Conservation (phyloP, 176 grass and related monocot species). For the Themeda triandra region DNA sequence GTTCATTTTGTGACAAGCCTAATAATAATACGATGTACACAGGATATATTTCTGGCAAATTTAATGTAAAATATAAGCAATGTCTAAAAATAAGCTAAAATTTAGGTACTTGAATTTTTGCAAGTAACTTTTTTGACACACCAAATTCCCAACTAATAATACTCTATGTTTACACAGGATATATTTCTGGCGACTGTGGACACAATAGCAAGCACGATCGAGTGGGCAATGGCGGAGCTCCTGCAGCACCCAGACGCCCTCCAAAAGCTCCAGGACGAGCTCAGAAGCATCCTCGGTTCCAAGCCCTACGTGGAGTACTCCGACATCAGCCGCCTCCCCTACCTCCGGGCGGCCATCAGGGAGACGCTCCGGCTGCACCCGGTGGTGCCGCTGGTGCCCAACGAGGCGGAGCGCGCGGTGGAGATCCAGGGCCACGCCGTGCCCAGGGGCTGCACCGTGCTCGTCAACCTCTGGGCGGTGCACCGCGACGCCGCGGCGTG, state of each 20-base stretch:
- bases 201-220: not conserved
- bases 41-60: too few relatives aligned
- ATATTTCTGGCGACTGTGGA: not conserved
- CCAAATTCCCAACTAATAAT: too few relatives aligned
- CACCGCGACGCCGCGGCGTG: not conserved
- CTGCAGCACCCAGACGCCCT: not conserved
- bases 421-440: not conserved
- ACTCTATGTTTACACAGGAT: not conserved
- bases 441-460: not conserved
- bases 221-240: not conserved
- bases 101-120: too few relatives aligned
- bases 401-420: not conserved
- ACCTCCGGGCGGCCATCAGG: not conserved
- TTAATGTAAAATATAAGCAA: too few relatives aligned
- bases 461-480: not conserved
- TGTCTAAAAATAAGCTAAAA: too few relatives aligned
- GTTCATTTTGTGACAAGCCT: too few relatives aligned
- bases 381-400: not conserved
- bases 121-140: too few relatives aligned
- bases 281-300: not conserved
- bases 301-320: not conserved
- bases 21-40: too few relatives aligned
- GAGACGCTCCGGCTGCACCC: not conserved
- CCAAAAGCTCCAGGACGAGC: not conserved
- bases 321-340: not conserved